Conservation (phyloP, 2,329 filamentous ascomycete species). For the Emergomyces orientalis region DNA sequence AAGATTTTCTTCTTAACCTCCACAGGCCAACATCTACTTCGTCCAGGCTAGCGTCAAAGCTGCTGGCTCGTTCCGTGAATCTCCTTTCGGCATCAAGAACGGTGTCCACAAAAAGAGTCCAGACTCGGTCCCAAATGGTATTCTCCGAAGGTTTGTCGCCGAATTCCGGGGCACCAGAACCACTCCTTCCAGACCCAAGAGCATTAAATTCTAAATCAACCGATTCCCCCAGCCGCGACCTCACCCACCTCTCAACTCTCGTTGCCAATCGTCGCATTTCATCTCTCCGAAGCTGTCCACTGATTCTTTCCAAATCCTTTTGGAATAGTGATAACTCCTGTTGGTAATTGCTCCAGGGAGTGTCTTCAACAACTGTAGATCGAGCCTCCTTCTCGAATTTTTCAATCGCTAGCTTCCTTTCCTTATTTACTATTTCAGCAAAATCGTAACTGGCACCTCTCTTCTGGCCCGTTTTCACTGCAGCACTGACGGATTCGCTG, state of each 20-base stretch:
- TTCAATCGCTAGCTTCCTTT: constrained; percentile 67
- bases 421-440: constrained; percentile 76
- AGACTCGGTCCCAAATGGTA: constrained; percentile 92
- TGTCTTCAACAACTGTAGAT: constrained; percentile 64
- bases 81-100: constrained; percentile 76
- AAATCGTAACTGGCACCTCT: constrained; percentile 88
- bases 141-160: constrained; percentile 70
- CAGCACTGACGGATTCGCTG: constrained; percentile 72
- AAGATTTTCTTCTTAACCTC: constrained; percentile 87
- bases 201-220: constrained; percentile 94
- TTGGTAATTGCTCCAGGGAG: constrained; percentile 79
- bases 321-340: constrained; percentile 71
- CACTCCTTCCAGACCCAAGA: constrained; percentile 77
- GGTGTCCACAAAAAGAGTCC: constrained; percentile 72
- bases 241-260: constrained; percentile 88
- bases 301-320: constrained; percentile 86
- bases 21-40: constrained; percentile 90
- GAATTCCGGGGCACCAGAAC: constrained; percentile 67
- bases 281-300: constrained; percentile 73
- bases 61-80: constrained; percentile 80
- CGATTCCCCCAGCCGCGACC: constrained; percentile 74
- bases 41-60: constrained; percentile 83
- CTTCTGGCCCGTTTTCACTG: constrained; percentile 88
- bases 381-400: constrained; percentile 69
- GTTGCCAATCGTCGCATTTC: constrained; percentile 91